Conservation (phyloP, 108 stramenopile genomes). For the Fragilariopsis cylindrus region DNA sequence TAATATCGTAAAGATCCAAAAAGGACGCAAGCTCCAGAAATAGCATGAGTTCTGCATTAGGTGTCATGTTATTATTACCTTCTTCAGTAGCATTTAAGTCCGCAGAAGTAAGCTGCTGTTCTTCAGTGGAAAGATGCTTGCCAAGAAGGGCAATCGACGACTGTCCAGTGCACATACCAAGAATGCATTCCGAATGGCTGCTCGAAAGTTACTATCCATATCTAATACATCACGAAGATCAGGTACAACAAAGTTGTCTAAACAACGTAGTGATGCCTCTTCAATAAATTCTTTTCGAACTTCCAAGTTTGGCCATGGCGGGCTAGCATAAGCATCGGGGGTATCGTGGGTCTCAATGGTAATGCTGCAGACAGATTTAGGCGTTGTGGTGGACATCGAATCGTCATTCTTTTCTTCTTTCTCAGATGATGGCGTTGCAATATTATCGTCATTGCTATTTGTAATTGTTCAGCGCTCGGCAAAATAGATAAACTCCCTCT, state of each 20-base stretch:
- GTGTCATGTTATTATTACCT: slow-evolving; percentile 30
- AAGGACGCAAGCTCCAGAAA: slow-evolving; percentile 72
- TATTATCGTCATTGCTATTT: background rate
- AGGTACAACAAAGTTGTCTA: slow-evolving; percentile 41
- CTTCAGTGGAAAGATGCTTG: slow-evolving; percentile 45
- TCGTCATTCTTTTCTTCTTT: slow-evolving; percentile 9
- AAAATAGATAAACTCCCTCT: slow-evolving; percentile 13
- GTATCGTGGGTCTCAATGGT: slow-evolving; percentile 20
- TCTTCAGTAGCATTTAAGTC: slow-evolving; percentile 5
- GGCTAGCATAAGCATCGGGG: slow-evolving; percentile 26
- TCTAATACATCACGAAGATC: slow-evolving; percentile 45
- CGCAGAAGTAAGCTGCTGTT: slow-evolving; percentile 8
- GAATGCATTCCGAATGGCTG: slow-evolving; percentile 58
- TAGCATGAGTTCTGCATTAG: slow-evolving; percentile 62
- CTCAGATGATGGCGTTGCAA: background rate
- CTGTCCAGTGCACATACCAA: slow-evolving; percentile 64
- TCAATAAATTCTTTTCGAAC: slow-evolving; percentile 27
- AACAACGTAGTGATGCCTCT: slow-evolving; percentile 32
- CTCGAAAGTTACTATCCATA: slow-evolving; percentile 54
- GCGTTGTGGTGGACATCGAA: background rate
- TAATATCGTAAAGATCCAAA: slow-evolving; percentile 47
- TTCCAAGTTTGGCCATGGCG: slow-evolving; percentile 30
- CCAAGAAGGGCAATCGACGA: slow-evolving; percentile 68
- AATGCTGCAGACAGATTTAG: slow-evolving; percentile 23
- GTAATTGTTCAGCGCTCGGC: slow-evolving; percentile 17